Conservation (phyloP, 2,329 filamentous ascomycete species). For the Verticillium nubilum region DNA sequence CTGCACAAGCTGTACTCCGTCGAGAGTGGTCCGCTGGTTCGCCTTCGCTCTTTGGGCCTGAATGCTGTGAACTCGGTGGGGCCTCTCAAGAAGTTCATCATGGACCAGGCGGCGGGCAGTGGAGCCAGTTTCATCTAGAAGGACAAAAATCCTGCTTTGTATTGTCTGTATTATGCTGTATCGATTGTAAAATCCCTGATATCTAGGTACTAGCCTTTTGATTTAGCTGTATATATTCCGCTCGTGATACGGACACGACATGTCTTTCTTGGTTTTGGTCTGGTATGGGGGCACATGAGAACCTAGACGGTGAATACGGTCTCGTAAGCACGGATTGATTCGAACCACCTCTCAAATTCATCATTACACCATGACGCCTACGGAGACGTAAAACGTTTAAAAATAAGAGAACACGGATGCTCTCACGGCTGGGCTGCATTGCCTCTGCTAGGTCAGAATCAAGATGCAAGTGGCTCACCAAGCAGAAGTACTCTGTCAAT, state of each 20-base stretch:
- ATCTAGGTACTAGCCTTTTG: too few species aligned
- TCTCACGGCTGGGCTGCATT: background rate
- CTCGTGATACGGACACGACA: too few species aligned
- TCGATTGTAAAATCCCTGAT: constrained; percentile 7
- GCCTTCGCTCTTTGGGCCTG: constrained; percentile 71
- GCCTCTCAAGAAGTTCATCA: constrained; percentile 77
- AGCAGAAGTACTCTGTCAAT: too few species aligned
- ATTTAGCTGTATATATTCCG: too few species aligned
- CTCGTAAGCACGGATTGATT: background rate
- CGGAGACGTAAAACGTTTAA: background rate
- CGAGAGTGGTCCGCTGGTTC: constrained; percentile 71
- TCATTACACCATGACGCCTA: background rate
- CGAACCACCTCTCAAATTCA: background rate
- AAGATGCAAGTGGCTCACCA: too few species aligned
- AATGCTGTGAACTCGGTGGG: constrained; percentile 68
- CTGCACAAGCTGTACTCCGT: constrained; percentile 89
- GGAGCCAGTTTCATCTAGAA: constrained; percentile 38
- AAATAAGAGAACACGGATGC: background rate
- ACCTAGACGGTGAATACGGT: background rate
- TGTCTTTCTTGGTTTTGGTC: too few species aligned
- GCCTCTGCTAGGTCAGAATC: background rate
- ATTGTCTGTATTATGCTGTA: background rate
- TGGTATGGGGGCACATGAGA: too few species aligned
- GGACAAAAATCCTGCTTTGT: background rate
- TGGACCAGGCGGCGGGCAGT: constrained; percentile 63